Evolutionary conservation across 2,329 filamentous ascomycete species (phyloP), one percentile per base, ranked within the genome.

Genomic region (Alternaria triticimaculans): DNA sequence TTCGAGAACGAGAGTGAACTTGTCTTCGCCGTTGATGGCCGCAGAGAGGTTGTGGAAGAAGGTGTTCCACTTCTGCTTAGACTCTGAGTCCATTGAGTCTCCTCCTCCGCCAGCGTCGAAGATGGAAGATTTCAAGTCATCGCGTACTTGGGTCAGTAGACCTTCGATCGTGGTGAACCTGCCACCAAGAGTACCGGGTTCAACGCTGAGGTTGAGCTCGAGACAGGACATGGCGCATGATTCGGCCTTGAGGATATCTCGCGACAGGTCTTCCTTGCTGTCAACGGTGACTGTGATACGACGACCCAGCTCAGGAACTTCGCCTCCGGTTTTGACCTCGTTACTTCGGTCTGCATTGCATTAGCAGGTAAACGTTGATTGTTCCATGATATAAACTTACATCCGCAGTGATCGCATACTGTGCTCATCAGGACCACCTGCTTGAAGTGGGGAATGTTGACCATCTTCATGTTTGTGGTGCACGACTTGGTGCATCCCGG

Each of bases 81-180:
- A 88, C 3, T 86, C 82, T 0, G 81, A 59, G 4, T 83, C 81
- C 80, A 97, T 88, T 1, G 93, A 96, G 83, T 99, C 96, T 33
- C 93, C 93, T n/a, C 88, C 90, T 58, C 88, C 88, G 20, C 87
- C 88, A 15, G 87, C 83, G 72, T 96, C 89, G 80, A 97, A 99
- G 67, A 98, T 97, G 76, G 96, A 93, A 53, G 87, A 88, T 77
- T 90, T 91, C 23, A 99, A 86, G 80, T 99, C 95, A 77, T 96
- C 90, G 66, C 94, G 92, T 63, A 99, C 92, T 78, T 99, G 93
- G 0, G 93, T 96, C 58, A 98, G 85, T 20, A 98, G 88, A 65
- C 96, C 96, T 81, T 99, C 96, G 20, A 99, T 90, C 0, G 96
- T 99, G 20, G 96, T 99, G 84, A 99, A 99, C 62, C 96, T 90